phyloP scores from a whole-genome alignment of 345 rosid species.

The Lagerstroemia speciosa region DNA sequence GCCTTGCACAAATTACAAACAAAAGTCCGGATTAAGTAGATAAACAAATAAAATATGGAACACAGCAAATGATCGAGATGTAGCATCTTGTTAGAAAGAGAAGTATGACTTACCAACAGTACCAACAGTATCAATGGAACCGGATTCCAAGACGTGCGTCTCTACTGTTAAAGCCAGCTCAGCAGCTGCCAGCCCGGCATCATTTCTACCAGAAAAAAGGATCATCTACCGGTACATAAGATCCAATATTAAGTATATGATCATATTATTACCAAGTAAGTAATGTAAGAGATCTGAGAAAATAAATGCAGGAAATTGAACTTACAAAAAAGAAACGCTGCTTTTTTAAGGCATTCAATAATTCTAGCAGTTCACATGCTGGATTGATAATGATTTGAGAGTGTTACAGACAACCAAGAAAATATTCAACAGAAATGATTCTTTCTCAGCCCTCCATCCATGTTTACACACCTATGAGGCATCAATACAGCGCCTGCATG shows the following conservation, averaged over 20 bases:
- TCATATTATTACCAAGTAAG: neutral
- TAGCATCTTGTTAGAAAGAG: neutral
- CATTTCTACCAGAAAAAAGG: conserved; percentile 40
- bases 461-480: conserved; percentile 58
- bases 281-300: neutral
- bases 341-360: neutral
- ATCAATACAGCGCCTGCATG: conserved; percentile 95
- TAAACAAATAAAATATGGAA: neutral
- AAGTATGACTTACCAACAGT: conserved; percentile 55
- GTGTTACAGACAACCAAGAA: neutral
- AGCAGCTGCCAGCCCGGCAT: conserved; percentile 95
- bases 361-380: neutral
- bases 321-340: neutral
- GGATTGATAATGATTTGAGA: neutral
- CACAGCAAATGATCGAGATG: neutral
- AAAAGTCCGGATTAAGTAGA: neutral
- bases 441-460: neutral
- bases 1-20: conserved; percentile 26
- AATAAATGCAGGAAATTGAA: neutral
- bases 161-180: conserved; percentile 89
- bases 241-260: neutral
- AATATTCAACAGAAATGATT: neutral
- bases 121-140: conserved; percentile 89
- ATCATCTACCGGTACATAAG: neutral
- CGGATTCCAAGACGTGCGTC: conserved; percentile 74